These are phyloP conservation scores for Trypanosoma vivax DNA, from an alignment of 208 protist species.

Conservation along the genomic window DNA sequence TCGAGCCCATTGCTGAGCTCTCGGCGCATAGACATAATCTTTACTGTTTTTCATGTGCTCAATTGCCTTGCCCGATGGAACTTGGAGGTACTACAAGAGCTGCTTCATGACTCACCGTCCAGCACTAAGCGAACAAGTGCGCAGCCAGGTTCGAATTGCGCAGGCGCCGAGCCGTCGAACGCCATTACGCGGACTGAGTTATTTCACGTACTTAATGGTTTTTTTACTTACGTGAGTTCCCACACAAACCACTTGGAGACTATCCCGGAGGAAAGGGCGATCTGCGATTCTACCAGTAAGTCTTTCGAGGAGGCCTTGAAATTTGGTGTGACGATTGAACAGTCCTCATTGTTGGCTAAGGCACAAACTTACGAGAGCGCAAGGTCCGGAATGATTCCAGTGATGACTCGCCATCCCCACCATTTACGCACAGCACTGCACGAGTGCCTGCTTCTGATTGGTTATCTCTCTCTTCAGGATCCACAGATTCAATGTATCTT, in stretches of 20 bases:
- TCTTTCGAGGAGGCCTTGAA: conserved; percentile 68
- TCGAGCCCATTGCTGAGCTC: conserved; percentile 13
- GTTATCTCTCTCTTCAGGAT: conserved; percentile 79
- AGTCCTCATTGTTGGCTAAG: conserved; percentile 28
- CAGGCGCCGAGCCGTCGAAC: conserved; percentile 12
- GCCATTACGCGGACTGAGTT: conserved; percentile 63
- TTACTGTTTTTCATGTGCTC: conserved; percentile 56
- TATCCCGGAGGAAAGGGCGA: conserved; percentile 28
- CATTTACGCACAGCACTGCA: conserved; percentile 71
- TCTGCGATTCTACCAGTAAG: conserved; percentile 1
- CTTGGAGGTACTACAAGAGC: conserved; percentile 53
- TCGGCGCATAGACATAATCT: conserved; percentile 50
- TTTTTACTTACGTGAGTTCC: conserved; percentile 57
- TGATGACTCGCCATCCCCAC: conserved; percentile 8
- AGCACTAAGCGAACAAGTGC: conserved; percentile 6
- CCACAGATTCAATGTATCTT: conserved; percentile 71
- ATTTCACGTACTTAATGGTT: conserved; percentile 61
- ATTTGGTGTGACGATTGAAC: conserved; percentile 60
- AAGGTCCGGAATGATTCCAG: neutral
- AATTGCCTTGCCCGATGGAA: conserved; percentile 76
- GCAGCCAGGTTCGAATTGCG: conserved; percentile 13
- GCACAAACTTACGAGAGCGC: conserved; percentile 8
- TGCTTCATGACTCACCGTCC: conserved; percentile 43
- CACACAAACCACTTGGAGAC: conserved; percentile 53
- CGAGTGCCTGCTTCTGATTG: conserved; percentile 72